phyloP scores from a whole-genome alignment of 495 filamentous ascomycete species.

The Copromyces sp. region DNA sequence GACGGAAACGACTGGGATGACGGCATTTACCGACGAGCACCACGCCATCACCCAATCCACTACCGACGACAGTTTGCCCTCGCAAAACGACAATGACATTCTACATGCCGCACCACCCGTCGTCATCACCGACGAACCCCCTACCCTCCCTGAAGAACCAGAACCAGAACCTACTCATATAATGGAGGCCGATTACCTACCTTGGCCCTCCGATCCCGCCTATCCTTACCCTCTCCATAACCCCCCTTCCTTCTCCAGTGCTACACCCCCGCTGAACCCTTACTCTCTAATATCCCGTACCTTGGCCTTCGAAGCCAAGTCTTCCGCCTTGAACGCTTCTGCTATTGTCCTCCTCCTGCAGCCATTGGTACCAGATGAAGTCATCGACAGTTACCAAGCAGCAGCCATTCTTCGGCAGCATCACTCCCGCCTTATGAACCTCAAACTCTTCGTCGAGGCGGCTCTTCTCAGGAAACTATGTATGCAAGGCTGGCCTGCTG shows the following conservation, averaged over 20 bases:
- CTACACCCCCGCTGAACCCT: constrained; percentile 33
- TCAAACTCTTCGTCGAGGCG: constrained; percentile 58
- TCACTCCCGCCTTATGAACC: constrained; percentile 51
- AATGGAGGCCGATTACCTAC: constrained; percentile 40
- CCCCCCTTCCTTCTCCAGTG: constrained; percentile 4
- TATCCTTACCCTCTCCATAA: constrained; percentile 30
- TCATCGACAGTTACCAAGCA: constrained; percentile 39
- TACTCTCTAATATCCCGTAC: constrained; percentile 37
- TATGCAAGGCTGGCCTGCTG: constrained; percentile 37
- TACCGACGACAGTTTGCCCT: constrained; percentile 24
- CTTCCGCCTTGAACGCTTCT: constrained; percentile 37
- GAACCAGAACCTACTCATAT: constrained; percentile 17
- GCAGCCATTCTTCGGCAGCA: constrained; percentile 51
- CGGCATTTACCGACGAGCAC: constrained; percentile 32
- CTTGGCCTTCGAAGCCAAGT: constrained; percentile 36
- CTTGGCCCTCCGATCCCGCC: constrained; percentile 36
- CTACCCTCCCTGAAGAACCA: not conserved
- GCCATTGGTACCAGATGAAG: constrained; percentile 37
- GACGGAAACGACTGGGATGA: constrained; percentile 20
- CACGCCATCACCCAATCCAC: constrained; percentile 36
- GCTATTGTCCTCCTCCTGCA: constrained; percentile 42
- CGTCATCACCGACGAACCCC: constrained; percentile 2
- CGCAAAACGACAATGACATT: constrained; percentile 18
- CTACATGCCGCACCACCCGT: not conserved
- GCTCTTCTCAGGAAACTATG: constrained; percentile 59